Percentiles rank a stretch among this genome's conserved stretches.
Evolutionary conservation across 805 yeast genomes (phyloP).

Genomic region (Hanseniaspora hatyaiensis): DNA sequence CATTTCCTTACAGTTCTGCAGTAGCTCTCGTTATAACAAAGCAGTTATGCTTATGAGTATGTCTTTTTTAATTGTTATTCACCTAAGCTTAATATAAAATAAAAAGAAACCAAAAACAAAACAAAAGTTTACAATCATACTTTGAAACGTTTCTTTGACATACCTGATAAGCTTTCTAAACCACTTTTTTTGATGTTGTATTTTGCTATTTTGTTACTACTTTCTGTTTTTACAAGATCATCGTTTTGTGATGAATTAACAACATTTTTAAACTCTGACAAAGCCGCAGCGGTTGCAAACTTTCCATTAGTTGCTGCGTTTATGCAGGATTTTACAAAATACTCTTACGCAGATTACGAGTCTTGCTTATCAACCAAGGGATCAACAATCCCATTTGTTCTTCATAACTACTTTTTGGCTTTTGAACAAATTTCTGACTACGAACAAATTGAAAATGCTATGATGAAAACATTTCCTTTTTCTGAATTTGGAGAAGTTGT

Average conservation of each 20-base stretch:
- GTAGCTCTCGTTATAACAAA: too few relatives aligned
- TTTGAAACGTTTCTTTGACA: not conserved
- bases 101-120: too few relatives aligned
- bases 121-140: too few relatives aligned
- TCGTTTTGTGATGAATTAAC: not conserved
- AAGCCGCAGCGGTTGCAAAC: conserved; percentile 14
- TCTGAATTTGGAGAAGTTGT: conserved; percentile 30
- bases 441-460: conserved; percentile 23
- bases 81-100: too few relatives aligned
- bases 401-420: conserved; percentile 29
- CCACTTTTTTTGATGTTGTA: conserved; percentile 30
- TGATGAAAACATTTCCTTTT: conserved; percentile 30
- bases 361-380: conserved; percentile 1
- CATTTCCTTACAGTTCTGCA: too few relatives aligned
- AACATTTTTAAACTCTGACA: conserved; percentile 1
- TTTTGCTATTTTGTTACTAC: conserved; percentile 28
- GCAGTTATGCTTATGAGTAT: too few relatives aligned
- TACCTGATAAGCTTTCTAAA: conserved; percentile 21
- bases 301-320: conserved; percentile 17
- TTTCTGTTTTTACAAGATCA: conserved; percentile 22
- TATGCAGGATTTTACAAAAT: conserved; percentile 9
- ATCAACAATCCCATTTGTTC: conserved; percentile 29
- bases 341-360: conserved; percentile 8
- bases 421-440: conserved; percentile 25
- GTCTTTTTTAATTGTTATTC: too few relatives aligned